These are phyloP conservation scores for Sporothrix variecibatus DNA, from an alignment of 2,329 filamentous ascomycete genomes.

Conservation along the genomic window DNA sequence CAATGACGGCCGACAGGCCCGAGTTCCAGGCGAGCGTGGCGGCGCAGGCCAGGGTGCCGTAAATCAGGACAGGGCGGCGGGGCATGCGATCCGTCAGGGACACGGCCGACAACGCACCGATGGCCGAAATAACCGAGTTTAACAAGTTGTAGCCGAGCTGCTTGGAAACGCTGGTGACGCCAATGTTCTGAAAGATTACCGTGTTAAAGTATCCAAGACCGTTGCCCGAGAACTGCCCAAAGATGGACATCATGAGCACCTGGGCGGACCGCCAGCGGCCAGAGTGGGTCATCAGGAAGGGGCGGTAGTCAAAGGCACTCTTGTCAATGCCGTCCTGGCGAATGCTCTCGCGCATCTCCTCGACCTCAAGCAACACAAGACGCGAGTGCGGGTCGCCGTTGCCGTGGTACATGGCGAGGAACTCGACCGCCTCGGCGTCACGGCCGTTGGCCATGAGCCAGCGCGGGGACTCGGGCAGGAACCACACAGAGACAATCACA, in stretches of 20 bases:
- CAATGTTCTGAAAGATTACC: conserved; percentile 47
- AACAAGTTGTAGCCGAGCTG: conserved; percentile 53
- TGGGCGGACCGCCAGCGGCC: conserved; percentile 52
- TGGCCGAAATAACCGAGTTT: conserved; percentile 48
- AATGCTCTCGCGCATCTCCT: conserved; percentile 49
- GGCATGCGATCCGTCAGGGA: conserved; percentile 48
- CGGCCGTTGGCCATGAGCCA: conserved; percentile 46
- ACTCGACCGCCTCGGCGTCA: conserved; percentile 44
- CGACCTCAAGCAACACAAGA: conserved; percentile 45
- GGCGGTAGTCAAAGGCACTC: conserved; percentile 51
- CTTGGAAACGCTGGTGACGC: conserved; percentile 40
- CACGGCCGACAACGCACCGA: conserved; percentile 49
- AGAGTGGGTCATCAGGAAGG: conserved; percentile 46
- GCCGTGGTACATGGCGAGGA: conserved; percentile 48
- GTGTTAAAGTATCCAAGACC: conserved; percentile 55
- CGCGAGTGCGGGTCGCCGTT: conserved; percentile 44
- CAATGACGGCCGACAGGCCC: conserved; percentile 37
- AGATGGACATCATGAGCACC: conserved; percentile 53
- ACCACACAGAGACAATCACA: conserved; percentile 43
- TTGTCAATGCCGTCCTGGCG: conserved; percentile 50
- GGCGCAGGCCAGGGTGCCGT: conserved; percentile 48
- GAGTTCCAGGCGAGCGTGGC: conserved; percentile 48
- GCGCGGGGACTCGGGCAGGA: conserved; percentile 47
- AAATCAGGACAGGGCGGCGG: conserved; percentile 49
- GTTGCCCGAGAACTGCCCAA: conserved; percentile 54